Evolutionary conservation across 2,329 filamentous ascomycete species (phyloP).

Genomic region (Sporothrix humicola): DNA sequence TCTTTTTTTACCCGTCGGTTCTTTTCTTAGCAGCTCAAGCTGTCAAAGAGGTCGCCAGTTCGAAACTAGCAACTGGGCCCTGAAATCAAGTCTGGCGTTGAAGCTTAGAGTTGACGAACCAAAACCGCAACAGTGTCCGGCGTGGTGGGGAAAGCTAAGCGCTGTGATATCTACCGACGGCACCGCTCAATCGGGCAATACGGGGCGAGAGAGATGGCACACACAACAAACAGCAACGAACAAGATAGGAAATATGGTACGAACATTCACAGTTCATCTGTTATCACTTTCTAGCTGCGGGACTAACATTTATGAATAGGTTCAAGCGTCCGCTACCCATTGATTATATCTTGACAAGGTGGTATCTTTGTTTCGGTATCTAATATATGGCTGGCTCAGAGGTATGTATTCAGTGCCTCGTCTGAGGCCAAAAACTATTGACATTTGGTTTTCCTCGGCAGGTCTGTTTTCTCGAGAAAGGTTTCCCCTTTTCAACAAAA

Average conservation of each 20-base stretch:
- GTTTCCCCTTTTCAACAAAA: constrained; percentile 20
- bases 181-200: constrained; percentile 18
- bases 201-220: neutral
- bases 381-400: constrained; percentile 44
- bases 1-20: neutral
- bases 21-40: neutral
- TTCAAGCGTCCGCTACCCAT: constrained; percentile 60
- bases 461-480: constrained; percentile 27
- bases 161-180: too few species aligned
- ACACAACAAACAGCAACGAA: neutral
- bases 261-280: neutral
- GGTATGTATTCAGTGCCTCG: constrained; percentile 30
- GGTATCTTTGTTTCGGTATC: constrained; percentile 32
- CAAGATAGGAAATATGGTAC: constrained; percentile 10
- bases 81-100: neutral
- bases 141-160: neutral
- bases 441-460: constrained; percentile 29
- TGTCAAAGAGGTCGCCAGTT: neutral
- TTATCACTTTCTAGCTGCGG: neutral
- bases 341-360: constrained; percentile 29
- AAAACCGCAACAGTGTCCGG: constrained; percentile 12
- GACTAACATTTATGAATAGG: constrained; percentile 49
- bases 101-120: neutral
- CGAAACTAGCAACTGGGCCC: neutral
- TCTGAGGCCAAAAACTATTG: constrained; percentile 30